Evolutionary conservation across 2,329 filamentous ascomycete species (phyloP).

Genomic region (Cordyceps tenuipes): DNA sequence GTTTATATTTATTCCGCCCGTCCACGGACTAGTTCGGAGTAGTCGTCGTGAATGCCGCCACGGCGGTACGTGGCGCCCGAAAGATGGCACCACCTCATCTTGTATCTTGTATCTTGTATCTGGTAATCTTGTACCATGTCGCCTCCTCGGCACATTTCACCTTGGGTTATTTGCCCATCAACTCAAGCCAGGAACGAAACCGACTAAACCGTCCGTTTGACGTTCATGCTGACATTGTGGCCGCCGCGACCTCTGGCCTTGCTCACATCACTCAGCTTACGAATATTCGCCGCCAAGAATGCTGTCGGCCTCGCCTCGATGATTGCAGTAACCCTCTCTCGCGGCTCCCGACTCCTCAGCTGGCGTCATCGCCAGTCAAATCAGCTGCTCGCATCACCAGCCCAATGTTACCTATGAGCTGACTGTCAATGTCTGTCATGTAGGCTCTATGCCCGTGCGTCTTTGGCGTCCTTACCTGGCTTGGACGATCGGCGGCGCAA

Average conservation of each 20-base stretch:
- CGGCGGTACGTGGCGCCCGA: not conserved
- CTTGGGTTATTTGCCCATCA: not conserved
- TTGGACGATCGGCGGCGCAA: not conserved
- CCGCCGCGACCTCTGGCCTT: not conserved
- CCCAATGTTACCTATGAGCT: not conserved
- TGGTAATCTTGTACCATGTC: too few relatives aligned
- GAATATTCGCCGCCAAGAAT: not conserved
- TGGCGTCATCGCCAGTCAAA: not conserved
- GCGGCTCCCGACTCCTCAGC: not conserved
- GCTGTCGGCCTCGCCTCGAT: not conserved
- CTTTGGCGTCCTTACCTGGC: not conserved
- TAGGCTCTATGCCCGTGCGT: too few relatives aligned
- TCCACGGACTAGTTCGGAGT: not conserved
- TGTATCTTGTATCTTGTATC: not conserved
- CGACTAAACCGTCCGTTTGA: not conserved
- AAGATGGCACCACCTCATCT: not conserved
- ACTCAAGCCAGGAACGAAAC: not conserved
- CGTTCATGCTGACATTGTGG: not conserved
- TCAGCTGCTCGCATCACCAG: not conserved
- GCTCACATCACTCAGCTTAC: constrained; percentile 7
- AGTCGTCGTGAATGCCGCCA: not conserved
- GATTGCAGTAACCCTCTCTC: not conserved
- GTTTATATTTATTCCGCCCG: not conserved
- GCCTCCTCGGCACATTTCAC: not conserved
- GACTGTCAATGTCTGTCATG: not conserved